Evolutionary conservation across 352 stramenopile species (phyloP).

Genomic region (Aphanomyces invadans): DNA sequence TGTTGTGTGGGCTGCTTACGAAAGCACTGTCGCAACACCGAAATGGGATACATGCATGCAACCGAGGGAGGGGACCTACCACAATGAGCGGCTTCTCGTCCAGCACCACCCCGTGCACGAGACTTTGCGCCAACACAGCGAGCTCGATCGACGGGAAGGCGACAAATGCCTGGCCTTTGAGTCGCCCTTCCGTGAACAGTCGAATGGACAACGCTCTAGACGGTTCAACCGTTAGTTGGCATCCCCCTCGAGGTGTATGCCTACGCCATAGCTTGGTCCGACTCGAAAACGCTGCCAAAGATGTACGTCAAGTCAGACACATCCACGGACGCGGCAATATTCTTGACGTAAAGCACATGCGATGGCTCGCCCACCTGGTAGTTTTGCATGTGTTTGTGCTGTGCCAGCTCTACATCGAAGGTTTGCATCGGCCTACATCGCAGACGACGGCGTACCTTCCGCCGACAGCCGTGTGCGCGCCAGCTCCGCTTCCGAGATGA

Average conservation of each 20-base stretch:
- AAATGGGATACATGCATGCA: neutral
- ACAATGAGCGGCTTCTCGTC: conserved; percentile 75
- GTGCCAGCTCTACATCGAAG: conserved; percentile 27
- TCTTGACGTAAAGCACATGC: conserved; percentile 71
- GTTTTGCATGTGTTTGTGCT: conserved; percentile 61
- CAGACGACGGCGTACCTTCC: conserved; percentile 32
- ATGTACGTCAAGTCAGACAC: conserved; percentile 38
- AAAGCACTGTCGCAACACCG: conserved; percentile 24
- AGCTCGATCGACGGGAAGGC: conserved; percentile 46
- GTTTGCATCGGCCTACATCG: neutral
- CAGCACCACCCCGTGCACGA: conserved; percentile 61
- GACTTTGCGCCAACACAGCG: conserved; percentile 41
- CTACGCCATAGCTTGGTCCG: conserved; percentile 28
- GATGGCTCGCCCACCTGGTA: conserved; percentile 52
- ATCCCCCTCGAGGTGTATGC: too few relatives aligned
- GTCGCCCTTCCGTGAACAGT: conserved; percentile 68
- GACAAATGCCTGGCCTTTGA: conserved; percentile 84
- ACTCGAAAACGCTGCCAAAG: conserved; percentile 41
- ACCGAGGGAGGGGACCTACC: conserved; percentile 38
- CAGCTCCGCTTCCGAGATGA: conserved; percentile 57
- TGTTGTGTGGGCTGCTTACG: conserved; percentile 18
- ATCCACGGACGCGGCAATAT: conserved; percentile 51
- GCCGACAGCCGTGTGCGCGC: conserved; percentile 31
- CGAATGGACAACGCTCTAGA: conserved; percentile 44
- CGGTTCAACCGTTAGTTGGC: too few relatives aligned